phyloP scores from a whole-genome alignment of 371 early-diverging fungal species.

The Umbelopsis sp. region DNA sequence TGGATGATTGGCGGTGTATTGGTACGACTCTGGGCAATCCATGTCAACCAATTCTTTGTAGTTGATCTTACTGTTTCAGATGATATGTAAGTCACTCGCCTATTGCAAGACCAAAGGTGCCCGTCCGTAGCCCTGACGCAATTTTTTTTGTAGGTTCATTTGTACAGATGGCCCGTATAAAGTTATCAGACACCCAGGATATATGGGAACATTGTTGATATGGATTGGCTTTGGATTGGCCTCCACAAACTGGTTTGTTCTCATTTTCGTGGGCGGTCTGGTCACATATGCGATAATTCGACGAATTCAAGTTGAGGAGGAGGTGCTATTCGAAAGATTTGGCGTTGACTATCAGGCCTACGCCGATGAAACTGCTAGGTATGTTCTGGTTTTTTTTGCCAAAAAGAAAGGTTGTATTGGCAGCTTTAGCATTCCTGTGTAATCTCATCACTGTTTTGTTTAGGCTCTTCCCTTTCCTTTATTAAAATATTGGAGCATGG shows the following conservation, averaged over 20 bases:
- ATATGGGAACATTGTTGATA: constrained; percentile 37
- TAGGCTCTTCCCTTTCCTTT: constrained; percentile 2
- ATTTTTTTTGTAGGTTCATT: constrained; percentile 20
- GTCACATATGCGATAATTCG: constrained; percentile 29
- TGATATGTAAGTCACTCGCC: constrained; percentile 29
- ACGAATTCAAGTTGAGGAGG: constrained; percentile 40
- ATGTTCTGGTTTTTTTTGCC: not conserved
- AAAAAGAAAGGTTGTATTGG: not conserved
- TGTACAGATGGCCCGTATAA: constrained; percentile 48
- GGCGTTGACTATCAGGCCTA: constrained; percentile 52
- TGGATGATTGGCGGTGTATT: constrained; percentile 31
- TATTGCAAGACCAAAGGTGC: not conserved
- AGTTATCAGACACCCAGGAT: constrained; percentile 45
- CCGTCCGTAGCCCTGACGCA: not conserved
- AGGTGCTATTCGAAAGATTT: constrained; percentile 48
- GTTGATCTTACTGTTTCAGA: constrained; percentile 42
- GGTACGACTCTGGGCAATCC: constrained; percentile 37
- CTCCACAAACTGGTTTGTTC: constrained; percentile 29
- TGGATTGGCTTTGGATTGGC: constrained; percentile 48
- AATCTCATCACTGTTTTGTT: not conserved
- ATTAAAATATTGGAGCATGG: not conserved
- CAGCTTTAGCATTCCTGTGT: not conserved
- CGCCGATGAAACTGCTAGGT: constrained; percentile 42
- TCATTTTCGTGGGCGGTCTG: constrained; percentile 25
- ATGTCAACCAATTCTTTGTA: constrained; percentile 42